A percentile compares a stretch with the other conserved stretches of the same genome.
Evolutionary conservation across 1,284 basidiomycete species (phyloP).

Genomic region (Apiotrichum gracile): DNA sequence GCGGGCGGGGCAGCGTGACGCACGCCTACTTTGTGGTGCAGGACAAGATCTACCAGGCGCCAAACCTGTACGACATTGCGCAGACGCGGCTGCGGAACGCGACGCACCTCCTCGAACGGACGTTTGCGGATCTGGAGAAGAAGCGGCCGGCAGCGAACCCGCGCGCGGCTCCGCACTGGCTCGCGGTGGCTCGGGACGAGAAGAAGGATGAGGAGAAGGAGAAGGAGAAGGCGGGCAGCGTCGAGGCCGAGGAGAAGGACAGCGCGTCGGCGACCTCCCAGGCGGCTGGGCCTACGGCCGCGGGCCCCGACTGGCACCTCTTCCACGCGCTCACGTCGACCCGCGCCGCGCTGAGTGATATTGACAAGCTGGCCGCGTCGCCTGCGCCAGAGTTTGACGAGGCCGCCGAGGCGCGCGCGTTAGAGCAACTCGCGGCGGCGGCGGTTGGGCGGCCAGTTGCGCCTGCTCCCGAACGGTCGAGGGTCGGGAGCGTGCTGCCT

Average conservation of each 20-base stretch:
- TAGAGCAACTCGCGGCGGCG: slow-evolving; percentile 9
- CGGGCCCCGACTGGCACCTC: slow-evolving; percentile 32
- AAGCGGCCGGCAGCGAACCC: slow-evolving; percentile 38
- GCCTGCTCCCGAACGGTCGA: too few species aligned
- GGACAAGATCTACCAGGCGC: slow-evolving; percentile 39
- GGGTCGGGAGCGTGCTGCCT: too few species aligned
- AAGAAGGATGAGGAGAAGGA: background rate
- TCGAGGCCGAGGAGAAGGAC: background rate
- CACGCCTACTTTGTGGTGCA: slow-evolving; percentile 39
- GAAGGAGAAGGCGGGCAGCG: background rate
- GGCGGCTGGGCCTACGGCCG: background rate
- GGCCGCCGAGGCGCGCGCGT: slow-evolving; percentile 8
- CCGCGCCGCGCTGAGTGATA: slow-evolving; percentile 17
- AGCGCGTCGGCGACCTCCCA: background rate
- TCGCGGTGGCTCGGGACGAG: slow-evolving; percentile 17
- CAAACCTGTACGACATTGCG: slow-evolving; percentile 33
- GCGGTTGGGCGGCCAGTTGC: background rate
- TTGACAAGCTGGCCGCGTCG: slow-evolving; percentile 19
- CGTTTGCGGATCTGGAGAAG: slow-evolving; percentile 29
- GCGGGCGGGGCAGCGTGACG: slow-evolving; percentile 23
- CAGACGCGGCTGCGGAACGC: slow-evolving; percentile 26
- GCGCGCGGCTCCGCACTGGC: slow-evolving; percentile 32
- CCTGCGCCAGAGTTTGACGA: slow-evolving; percentile 12
- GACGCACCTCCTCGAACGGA: slow-evolving; percentile 29
- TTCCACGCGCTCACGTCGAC: slow-evolving; percentile 35